Conservation (phyloP, 225 moss, liverwort and hornwort species). For the Takakia lepidozioides region DNA sequence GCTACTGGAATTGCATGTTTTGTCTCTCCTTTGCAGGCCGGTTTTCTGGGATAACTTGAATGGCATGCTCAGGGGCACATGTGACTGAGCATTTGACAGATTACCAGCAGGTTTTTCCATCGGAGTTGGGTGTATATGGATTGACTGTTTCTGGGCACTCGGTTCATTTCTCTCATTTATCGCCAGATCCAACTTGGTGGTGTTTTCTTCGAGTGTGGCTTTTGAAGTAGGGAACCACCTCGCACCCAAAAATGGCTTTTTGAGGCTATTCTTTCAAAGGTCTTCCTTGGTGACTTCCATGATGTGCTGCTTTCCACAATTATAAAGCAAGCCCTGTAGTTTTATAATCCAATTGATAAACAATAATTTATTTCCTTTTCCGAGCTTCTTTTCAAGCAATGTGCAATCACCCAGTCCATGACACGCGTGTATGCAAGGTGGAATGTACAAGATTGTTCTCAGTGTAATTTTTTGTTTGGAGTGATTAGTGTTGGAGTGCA, state of each 20-base stretch:
- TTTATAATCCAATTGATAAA: no score
- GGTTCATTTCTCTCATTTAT: conserved; percentile 33
- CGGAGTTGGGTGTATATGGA: conserved; percentile 11
- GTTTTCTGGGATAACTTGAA: no score
- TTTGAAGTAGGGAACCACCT: conserved; percentile 52
- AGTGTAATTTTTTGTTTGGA: no score
- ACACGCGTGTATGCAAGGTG: no score
- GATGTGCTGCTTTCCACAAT: conserved; percentile 2
- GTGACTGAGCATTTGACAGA: conserved; percentile 2
- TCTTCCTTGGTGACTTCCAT: conserved; percentile 2
- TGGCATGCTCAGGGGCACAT: no score
- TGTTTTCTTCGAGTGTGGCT: conserved; percentile 26
- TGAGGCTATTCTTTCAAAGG: background rate
- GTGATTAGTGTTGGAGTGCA: no score
- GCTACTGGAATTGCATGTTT: no score
- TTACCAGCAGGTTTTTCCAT: conserved; percentile 17
- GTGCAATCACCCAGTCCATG: no score
- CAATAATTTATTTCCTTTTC: no score
- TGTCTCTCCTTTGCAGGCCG: no score
- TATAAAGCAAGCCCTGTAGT: conserved; percentile 3
- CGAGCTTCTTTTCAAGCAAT: no score
- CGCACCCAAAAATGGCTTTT: conserved; percentile 12
- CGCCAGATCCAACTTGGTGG: conserved; percentile 20
- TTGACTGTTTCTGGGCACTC: conserved; percentile 22
- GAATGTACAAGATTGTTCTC: no score